A percentile compares a stretch with the other conserved stretches of the same genome.
Evolutionary conservation across 2,329 filamentous ascomycete species (phyloP).

Genomic region (Penicillium sp.): DNA sequence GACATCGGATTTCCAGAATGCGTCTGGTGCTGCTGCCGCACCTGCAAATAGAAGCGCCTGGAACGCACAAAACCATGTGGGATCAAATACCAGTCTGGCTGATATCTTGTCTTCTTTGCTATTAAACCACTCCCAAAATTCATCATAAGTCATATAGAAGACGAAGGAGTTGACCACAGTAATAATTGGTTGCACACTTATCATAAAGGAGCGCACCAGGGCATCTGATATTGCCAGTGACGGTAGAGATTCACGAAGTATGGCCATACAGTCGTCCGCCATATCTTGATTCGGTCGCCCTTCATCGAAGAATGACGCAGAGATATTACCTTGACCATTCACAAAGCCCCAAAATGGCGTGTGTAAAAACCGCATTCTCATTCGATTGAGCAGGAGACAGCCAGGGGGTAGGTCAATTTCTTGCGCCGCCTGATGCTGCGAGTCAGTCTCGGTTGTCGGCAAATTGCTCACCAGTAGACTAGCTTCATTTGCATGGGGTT

Average conservation of each 20-base stretch:
- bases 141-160: conserved; percentile 7
- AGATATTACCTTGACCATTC: conserved; percentile 1
- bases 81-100: conserved; percentile 5
- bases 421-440: no score
- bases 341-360: conserved; percentile 9
- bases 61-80: conserved; percentile 9
- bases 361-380: no score
- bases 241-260: not conserved
- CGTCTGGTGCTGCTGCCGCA: not conserved
- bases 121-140: conserved; percentile 10
- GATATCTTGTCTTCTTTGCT: not conserved
- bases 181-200: conserved; percentile 6
- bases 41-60: conserved; percentile 8
- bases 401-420: no score
- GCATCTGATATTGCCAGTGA: not conserved
- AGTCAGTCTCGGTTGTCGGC: no score
- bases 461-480: no score
- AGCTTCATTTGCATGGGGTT: no score
- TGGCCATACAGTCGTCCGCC: not conserved
- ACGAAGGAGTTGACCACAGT: conserved; percentile 1
- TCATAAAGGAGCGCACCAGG: conserved; percentile 1
- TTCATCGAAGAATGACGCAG: conserved; percentile 1
- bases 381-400: no score
- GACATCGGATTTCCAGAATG: not conserved
- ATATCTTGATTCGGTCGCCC: not conserved